Evolutionary conservation across 495 filamentous ascomycete genomes (phyloP).

Genomic region (Geopyxis carbonaria): DNA sequence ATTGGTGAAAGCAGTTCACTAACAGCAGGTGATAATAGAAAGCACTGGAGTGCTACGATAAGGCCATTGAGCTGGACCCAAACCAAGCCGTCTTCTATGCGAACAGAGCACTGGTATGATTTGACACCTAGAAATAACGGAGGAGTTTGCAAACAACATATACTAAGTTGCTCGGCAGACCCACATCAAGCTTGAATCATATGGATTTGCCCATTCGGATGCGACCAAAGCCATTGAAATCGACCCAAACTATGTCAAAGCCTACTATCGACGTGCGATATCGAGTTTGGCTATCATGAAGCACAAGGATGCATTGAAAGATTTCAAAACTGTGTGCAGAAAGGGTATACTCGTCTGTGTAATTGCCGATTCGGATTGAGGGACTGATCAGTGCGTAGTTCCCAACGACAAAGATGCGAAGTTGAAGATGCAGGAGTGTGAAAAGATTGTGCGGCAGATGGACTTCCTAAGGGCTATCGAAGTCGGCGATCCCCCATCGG

Average conservation of each 20-base stretch:
- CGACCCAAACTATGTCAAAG: conserved; percentile 71
- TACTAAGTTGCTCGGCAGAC: conserved; percentile 35
- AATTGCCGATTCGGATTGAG: background rate
- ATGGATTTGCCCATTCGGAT: conserved; percentile 80
- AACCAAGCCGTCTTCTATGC: conserved; percentile 77
- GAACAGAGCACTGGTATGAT: conserved; percentile 76
- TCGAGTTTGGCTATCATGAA: conserved; percentile 78
- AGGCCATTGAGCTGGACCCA: conserved; percentile 76
- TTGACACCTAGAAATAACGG: background rate
- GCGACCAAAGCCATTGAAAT: conserved; percentile 88
- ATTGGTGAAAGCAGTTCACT: background rate
- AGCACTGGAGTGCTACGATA: conserved; percentile 70
- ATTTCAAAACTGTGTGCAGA: conserved; percentile 83
- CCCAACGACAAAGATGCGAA: conserved; percentile 80
- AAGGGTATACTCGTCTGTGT: conserved; percentile 29
- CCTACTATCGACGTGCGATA: conserved; percentile 85
- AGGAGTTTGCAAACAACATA: background rate
- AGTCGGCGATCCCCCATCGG: conserved; percentile 74
- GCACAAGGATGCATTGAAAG: conserved; percentile 69
- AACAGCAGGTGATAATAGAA: conserved; percentile 20
- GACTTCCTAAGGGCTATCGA: conserved; percentile 94
- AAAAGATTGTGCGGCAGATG: conserved; percentile 75
- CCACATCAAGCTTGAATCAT: conserved; percentile 87
- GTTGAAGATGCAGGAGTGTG: conserved; percentile 73
- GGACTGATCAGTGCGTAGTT: conserved; percentile 26